These are phyloP conservation scores for Butyriboletus appendiculatus DNA, from an alignment of 1,284 basidiomycete genomes.

Conservation along the genomic window DNA sequence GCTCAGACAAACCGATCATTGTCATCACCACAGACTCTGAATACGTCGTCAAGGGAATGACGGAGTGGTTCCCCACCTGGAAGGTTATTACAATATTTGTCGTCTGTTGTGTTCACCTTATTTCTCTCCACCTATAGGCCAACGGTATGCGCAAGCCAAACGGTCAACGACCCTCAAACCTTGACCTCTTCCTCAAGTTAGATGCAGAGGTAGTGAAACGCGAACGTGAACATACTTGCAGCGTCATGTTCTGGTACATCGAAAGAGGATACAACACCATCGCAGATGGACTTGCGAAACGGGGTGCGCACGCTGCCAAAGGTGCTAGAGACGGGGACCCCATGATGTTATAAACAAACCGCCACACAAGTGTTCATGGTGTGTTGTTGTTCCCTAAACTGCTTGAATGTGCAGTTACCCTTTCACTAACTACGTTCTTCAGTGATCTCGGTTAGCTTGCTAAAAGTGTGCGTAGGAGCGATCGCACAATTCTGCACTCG, in stretches of 20 bases:
- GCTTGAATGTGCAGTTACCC: not conserved
- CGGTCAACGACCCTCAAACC: too few relatives aligned
- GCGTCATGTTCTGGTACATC: slow-evolving; percentile 15
- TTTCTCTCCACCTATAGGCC: too few relatives aligned
- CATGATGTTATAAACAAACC: not conserved
- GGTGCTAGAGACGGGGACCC: not conserved
- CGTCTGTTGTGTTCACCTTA: not conserved
- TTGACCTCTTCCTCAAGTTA: too few relatives aligned
- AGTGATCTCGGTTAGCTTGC: not conserved
- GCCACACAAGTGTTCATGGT: not conserved
- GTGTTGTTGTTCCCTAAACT: not conserved
- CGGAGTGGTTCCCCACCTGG: slow-evolving; percentile 37
- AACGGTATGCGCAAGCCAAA: too few relatives aligned
- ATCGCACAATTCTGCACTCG: not conserved
- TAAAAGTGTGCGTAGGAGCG: not conserved
- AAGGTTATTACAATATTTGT: slow-evolving; percentile 20
- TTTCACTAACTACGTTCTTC: not conserved
- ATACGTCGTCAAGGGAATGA: slow-evolving; percentile 39
- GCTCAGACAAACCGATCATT: not conserved
- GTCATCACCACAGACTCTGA: slow-evolving; percentile 36
- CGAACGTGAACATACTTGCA: slow-evolving; percentile 4
- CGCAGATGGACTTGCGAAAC: slow-evolving; percentile 16
- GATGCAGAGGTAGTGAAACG: not conserved
- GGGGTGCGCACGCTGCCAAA: not conserved
- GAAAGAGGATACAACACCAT: slow-evolving; percentile 10